phyloP scores from a whole-genome alignment of 192 early-diverging fungal species.

The Bifiguratus adelaidae region DNA sequence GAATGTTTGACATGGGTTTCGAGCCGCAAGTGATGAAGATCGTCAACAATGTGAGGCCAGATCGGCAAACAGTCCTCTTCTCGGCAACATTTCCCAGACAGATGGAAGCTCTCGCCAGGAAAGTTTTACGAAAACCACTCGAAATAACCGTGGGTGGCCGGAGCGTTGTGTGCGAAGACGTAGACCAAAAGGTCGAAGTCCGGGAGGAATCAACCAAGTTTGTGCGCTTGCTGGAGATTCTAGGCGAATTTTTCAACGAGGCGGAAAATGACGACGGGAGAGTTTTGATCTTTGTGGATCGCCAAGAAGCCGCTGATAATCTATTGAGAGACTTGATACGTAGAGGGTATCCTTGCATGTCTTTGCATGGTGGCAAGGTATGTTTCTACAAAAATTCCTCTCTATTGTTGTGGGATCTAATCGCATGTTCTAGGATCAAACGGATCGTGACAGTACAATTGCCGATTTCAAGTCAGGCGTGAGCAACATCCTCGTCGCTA shows the following conservation, averaged over 20 bases:
- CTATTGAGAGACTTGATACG: conserved; percentile 75
- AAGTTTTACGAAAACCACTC: conserved; percentile 80
- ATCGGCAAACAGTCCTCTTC: conserved; percentile 82
- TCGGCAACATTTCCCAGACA: conserved; percentile 94
- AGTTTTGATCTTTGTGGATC: conserved; percentile 88
- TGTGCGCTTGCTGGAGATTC: conserved; percentile 74
- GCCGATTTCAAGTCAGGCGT: conserved; percentile 88
- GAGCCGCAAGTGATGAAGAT: conserved; percentile 97
- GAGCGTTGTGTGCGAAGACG: conserved; percentile 77
- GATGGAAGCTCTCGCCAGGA: conserved; percentile 92
- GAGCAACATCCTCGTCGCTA: conserved; percentile 88
- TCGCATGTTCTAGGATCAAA: conserved; percentile 67
- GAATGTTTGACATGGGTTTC: conserved; percentile 99
- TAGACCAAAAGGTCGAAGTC: conserved; percentile 86
- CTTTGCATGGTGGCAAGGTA: conserved; percentile 92
- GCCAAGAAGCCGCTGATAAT: conserved; percentile 90
- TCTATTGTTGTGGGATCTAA: background rate
- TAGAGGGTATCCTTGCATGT: conserved; percentile 79
- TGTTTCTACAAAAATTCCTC: too few relatives aligned
- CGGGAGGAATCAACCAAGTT: conserved; percentile 78
- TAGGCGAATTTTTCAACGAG: conserved; percentile 68
- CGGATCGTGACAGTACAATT: conserved; percentile 86
- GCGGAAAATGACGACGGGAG: conserved; percentile 58
- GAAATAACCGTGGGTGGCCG: conserved; percentile 96
- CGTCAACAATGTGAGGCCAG: conserved; percentile 80